Base-by-base conservation (phyloP, 192 early-diverging fungal species). In the Phycomyces blakesleeanus region DNA sequence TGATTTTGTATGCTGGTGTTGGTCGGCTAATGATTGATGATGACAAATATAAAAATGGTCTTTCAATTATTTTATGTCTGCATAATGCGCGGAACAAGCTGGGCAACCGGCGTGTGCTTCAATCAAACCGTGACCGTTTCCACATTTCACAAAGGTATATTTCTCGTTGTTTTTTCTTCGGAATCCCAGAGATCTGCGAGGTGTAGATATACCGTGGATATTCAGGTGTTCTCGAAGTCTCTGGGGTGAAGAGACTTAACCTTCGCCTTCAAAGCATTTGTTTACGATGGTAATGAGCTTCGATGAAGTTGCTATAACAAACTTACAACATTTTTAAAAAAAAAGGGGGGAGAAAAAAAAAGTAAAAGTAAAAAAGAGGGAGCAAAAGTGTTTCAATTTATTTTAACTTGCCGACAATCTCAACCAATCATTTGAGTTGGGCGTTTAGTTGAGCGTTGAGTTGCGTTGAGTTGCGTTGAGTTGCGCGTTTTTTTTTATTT, bases 391-490 rank as follows among this genome's bases (percentile, higher is more conserved):
- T 51, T 51, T 51, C 50, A 51, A 1, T 51, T 51, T 51, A n/a
- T 51, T 51, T 51, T 15, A 51, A 51, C 12, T 51, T 51, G 50
- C n/a, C 50, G 50, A 51, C 50, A 51, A 51, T 51, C 18, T 51
- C 50, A 51, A 51, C n/a, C 26, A 37, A 55, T 15, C 14, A 55
- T 27, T 27, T 55, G 54, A 34, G 29, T 34, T n/a, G n/a, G n/a
- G n/a, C n/a, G n/a, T n/a, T n/a, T n/a, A n/a, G n/a, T n/a, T 34
- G 29, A 34, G 29, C 29, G 7, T 34, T 34, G 7, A 34, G 29
- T 34, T 34, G 29, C 29, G 7, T 34, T 34, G 29, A 34, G 2
- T 34, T n/a, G n/a, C n/a, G n/a, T n/a, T n/a, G n/a, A n/a, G n/a
- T n/a, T n/a, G n/a, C n/a, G n/a, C n/a, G n/a, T n/a, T n/a, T n/a